Percentiles rank a stretch among this genome's conserved stretches.
Conservation (phyloP, 2,329 filamentous ascomycete species). For the Aspergillus sp. region DNA sequence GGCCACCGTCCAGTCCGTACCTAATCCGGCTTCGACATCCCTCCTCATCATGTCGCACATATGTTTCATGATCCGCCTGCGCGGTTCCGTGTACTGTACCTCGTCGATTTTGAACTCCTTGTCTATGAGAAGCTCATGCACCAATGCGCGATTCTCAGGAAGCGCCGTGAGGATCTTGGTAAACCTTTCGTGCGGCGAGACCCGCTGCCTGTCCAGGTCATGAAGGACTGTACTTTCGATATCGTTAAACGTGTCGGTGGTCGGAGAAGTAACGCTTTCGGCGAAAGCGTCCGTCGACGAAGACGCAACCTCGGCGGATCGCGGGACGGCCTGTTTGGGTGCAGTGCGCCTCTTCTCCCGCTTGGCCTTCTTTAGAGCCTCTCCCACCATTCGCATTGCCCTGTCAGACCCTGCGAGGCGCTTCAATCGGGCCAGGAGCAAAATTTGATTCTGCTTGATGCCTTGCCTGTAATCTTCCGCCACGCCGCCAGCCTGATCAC, state of each 20-base stretch:
- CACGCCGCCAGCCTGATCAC: constrained; percentile 52
- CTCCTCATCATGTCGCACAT: constrained; percentile 51
- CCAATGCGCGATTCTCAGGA: constrained; percentile 51
- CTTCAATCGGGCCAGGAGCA: constrained; percentile 53
- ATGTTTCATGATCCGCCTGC: constrained; percentile 49
- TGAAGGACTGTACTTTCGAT: constrained; percentile 24
- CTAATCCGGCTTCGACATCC: constrained; percentile 47
- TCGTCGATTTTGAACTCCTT: constrained; percentile 54
- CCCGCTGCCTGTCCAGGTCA: constrained; percentile 25
- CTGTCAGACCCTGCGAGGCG: constrained; percentile 53
- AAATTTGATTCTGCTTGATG: constrained; percentile 57
- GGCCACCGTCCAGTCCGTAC: constrained; percentile 52
- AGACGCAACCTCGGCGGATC: constrained; percentile 38
- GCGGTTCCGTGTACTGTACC: constrained; percentile 38
- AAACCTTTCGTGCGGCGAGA: constrained; percentile 33
- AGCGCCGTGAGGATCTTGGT: constrained; percentile 50
- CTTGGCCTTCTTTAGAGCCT: constrained; percentile 52
- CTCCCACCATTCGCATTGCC: constrained; percentile 50
- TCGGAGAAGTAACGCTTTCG: constrained; percentile 30
- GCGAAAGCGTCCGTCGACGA: constrained; percentile 24
- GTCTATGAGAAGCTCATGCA: constrained; percentile 56
- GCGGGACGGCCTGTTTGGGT: constrained; percentile 49
- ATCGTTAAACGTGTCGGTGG: constrained; percentile 33
- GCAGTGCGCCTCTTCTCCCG: constrained; percentile 42
- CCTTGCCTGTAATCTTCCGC: constrained; percentile 55